Evolutionary conservation across 352 stramenopile species (phyloP), one percentile per base, ranked within the genome.

Genomic region (Nothophytophthora sp.): DNA sequence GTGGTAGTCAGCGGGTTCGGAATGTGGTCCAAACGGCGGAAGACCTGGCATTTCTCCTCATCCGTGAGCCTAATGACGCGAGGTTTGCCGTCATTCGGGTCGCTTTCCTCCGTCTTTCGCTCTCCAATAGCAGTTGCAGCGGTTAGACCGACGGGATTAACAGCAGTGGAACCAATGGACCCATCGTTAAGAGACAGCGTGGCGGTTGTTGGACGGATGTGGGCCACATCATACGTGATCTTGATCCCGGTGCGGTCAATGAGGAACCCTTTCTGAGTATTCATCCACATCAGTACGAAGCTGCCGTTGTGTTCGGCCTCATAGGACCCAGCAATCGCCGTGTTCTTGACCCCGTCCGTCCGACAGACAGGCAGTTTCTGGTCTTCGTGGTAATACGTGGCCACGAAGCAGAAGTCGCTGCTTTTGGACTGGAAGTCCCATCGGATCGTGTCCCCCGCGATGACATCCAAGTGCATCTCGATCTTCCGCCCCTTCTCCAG

Each of bases 391-490:
- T 81, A 88, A 22, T 80, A 77, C 12, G 73, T 87, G 2, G 73
- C 77, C 4, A 65, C 54, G 35, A 89, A 93, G 44, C 68, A 73
- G 28, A 84, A 89, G 1, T 86, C 74, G 19, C 67, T 79, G 41
- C 68, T 86, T 22, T 75, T 81, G 28, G 70, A 74, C 15, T 60
- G 50, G 24, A 87, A 91, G 11, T 74, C 53, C 83, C 83, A 93
- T 15, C 60, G 50, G 39, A 93, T 71, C 4, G 64, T 67, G 42
- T 93, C 83, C 1, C 79, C 76, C 0, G 73, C 65, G 6, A 75
- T 63, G 8, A 93, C 80, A 40, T 93, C 78, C 24, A 93, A 53
- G 54, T 93, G 83, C 83, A 93, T 93, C 42, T 93, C 80, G 37
- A 89, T 62, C 23, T 74, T 86, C 10, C 83, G 74, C 5, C 77